Evolutionary conservation across 805 yeast species (phyloP), one percentile per base, ranked within the genome.

Genomic region (Sugiyamaella marilandica): DNA sequence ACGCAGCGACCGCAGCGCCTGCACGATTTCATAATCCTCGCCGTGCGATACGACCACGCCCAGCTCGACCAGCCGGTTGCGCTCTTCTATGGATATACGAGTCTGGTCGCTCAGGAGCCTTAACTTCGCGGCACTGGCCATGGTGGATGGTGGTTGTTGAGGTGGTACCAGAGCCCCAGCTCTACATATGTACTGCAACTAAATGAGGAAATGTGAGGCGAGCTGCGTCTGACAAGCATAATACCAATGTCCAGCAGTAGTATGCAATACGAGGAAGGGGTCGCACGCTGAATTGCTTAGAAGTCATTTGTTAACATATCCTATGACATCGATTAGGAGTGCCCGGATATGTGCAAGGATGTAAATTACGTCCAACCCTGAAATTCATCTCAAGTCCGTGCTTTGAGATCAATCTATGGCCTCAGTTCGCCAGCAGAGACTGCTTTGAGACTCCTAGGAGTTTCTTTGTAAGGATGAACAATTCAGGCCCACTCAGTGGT

Each of bases 71-170:
- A 67, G 58, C 29, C 71, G 59, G 43, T 62, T 56, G 19, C 65
- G 58, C 52, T 68, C 72, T 13, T 64, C 65, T 10, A 68, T 58
- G 2, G 67, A 58, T 13, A 64, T 63, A 46, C 59, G 60, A 1
- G 67, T 60, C 48, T 61, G 64, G 53, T 68, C 72, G 2, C 62
- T 59, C 36, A 68, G 49, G 9, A 65, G 55, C 35, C 55, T 52
- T 10, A 64, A 53, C 33, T 62, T 59, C 16, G 57, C 48, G 13
- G 34, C 36, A n/a, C 39, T 45, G 47, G 47, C 36, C 47, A 45
- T 45, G 19, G 26, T 45, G 47, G 32, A 16, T 14, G 41, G 41
- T 18, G 21, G 21, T 18, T 5, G 43, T 18, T 39, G 54, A 32
- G 32, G 8, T n/a, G 21, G 41, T 21, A 8, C 18, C 35, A 19